Evolutionary conservation across 164 flowering plant species (phyloP).

Genomic region (Kingdonia uniflora): DNA sequence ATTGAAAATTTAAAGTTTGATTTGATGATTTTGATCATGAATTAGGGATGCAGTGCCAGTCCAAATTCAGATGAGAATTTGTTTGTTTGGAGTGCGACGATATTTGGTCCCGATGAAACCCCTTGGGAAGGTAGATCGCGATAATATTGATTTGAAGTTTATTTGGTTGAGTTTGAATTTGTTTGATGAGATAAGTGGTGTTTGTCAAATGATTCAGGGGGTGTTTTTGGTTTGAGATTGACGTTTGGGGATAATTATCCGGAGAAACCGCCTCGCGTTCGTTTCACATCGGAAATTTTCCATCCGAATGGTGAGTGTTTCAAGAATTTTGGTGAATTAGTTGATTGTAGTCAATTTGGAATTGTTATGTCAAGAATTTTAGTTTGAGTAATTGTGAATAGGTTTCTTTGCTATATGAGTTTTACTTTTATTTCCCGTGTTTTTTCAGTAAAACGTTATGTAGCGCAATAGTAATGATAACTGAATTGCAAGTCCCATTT

Average conservation of each 20-base stretch:
- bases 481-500: too few species aligned
- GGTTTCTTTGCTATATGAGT: too few species aligned
- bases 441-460: too few species aligned
- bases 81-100: slow-evolving; percentile 48
- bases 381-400: too few species aligned
- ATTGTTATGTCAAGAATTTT: too few species aligned
- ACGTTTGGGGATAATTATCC: slow-evolving; percentile 37
- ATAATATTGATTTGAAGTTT: neutral
- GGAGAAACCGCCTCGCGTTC: slow-evolving; percentile 42
- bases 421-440: too few species aligned
- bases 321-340: too few species aligned
- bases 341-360: too few species aligned
- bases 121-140: slow-evolving; percentile 43
- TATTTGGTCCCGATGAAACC: slow-evolving; percentile 46
- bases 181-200: too few species aligned
- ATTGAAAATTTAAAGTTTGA: neutral
- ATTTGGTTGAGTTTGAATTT: neutral
- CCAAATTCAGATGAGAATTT: slow-evolving; percentile 36
- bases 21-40: neutral
- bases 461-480: too few species aligned
- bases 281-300: slow-evolving; percentile 42
- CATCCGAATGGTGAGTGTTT: slow-evolving; percentile 40
- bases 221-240: slow-evolving; percentile 35
- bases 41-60: slow-evolving; percentile 51
- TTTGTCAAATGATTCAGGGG: slow-evolving; percentile 23